These are phyloP conservation scores for Anthracocystis panici-leucophaei DNA, from an alignment of 1,284 basidiomycete species.

Conservation along the genomic window DNA sequence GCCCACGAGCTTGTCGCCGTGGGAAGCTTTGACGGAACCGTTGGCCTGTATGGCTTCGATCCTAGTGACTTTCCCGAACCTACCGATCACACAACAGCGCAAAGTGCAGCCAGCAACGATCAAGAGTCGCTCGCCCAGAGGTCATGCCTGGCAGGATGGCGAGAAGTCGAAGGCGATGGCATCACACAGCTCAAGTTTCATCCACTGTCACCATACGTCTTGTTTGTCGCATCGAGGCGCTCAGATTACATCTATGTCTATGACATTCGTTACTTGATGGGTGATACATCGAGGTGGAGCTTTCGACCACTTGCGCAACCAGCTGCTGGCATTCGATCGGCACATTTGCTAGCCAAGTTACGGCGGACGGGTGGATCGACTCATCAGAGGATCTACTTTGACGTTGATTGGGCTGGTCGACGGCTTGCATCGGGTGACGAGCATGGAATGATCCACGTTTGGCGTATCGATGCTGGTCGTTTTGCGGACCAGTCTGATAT, in stretches of 20 bases:
- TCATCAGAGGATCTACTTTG: conserved; percentile 57
- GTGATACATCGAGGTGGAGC: conserved; percentile 33
- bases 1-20: conserved; percentile 55
- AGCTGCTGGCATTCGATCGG: conserved; percentile 22
- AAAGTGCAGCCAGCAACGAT: neutral
- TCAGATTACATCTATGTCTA: conserved; percentile 52
- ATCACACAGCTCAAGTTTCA: conserved; percentile 59
- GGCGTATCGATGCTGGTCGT: conserved; percentile 42
- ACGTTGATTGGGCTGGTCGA: conserved; percentile 56
- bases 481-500: conserved; percentile 21
- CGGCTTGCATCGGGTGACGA: conserved; percentile 53
- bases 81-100: conserved; percentile 26
- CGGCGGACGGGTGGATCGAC: conserved; percentile 16
- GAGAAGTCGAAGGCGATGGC: conserved; percentile 54
- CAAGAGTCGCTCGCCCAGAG: conserved; percentile 20
- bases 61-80: conserved; percentile 24
- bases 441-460: conserved; percentile 39
- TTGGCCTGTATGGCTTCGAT: conserved; percentile 50
- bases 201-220: conserved; percentile 46
- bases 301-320: conserved; percentile 39
- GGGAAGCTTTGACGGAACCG: conserved; percentile 54
- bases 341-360: conserved; percentile 45
- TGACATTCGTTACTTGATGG: conserved; percentile 52
- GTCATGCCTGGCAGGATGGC: conserved; percentile 56
- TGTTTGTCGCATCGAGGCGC: conserved; percentile 55